Percentiles rank a stretch among this genome's conserved stretches.
phyloP scores from a whole-genome alignment of 306 rosid species.

The Citrullus mucosospermus region DNA sequence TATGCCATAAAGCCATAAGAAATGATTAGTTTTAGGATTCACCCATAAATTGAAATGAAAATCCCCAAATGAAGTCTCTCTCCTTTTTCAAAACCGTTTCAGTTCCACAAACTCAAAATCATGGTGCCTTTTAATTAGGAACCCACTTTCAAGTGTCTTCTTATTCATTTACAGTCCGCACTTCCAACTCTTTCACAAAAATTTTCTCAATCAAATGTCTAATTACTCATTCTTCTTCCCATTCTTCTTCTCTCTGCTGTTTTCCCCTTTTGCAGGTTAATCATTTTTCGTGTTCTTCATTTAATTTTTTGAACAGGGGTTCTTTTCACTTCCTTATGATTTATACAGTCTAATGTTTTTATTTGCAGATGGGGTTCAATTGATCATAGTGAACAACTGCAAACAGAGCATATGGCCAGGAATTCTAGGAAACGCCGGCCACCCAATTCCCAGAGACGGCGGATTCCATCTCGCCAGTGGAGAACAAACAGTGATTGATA shows the following conservation, averaged over 20 bases:
- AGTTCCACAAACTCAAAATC: not conserved
- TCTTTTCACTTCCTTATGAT: not conserved
- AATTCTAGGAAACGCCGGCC: conserved; percentile 42
- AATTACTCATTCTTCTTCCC: not conserved
- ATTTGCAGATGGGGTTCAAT: conserved; percentile 41
- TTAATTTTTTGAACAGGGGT: not conserved
- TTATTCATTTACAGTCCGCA: not conserved
- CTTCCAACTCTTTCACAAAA: not conserved
- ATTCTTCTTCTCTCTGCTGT: not conserved
- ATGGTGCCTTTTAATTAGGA: not conserved
- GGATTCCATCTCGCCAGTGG: conserved; percentile 57
- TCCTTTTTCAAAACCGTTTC: not conserved
- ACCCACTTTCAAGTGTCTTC: not conserved
- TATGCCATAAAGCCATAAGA: no score
- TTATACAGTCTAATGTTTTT: not conserved
- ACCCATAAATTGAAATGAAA: no score
- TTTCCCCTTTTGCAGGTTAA: not conserved
- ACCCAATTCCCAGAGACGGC: conserved; percentile 34
- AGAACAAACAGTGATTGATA: conserved; percentile 22
- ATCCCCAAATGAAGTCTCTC: no score
- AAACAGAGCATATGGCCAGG: conserved; percentile 66
- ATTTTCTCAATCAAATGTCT: not conserved
- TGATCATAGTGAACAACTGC: conserved; percentile 56
- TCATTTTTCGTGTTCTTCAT: not conserved
- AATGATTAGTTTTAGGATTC: no score